A percentile compares a stretch with the other conserved stretches of the same genome.
Evolutionary conservation across 352 stramenopile genomes (phyloP).

Genomic region (Hyaloperonospora arabidopsidis): DNA sequence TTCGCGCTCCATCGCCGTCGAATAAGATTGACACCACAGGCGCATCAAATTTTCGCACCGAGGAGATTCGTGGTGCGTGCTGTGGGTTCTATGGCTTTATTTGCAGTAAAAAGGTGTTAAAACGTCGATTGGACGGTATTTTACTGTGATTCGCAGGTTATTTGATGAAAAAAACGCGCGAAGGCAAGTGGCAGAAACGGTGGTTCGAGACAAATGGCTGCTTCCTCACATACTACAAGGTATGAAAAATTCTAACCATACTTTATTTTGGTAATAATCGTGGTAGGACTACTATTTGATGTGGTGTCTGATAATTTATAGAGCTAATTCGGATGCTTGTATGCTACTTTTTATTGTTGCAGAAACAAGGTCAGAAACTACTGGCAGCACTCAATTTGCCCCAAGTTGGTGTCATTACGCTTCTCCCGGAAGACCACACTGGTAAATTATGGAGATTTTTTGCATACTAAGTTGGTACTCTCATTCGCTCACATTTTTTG

Average conservation of each 20-base stretch:
- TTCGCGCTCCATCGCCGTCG: constrained; percentile 35
- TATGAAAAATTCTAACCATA: constrained; percentile 16
- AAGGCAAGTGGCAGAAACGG: constrained; percentile 94
- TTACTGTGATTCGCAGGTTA: constrained; percentile 47
- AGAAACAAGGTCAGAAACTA: constrained; percentile 92
- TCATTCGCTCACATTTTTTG: constrained; percentile 8
- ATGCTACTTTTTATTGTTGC: neutral
- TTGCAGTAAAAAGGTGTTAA: constrained; percentile 3
- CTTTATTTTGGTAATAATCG: no score
- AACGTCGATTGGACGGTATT: neutral
- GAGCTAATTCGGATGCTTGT: no score
- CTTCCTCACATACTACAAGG: constrained; percentile 99
- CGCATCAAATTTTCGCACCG: constrained; percentile 64
- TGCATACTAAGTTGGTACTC: neutral
- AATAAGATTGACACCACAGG: constrained; percentile 42
- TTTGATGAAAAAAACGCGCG: constrained; percentile 90
- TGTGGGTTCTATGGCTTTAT: no score
- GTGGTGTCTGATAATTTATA: no score
- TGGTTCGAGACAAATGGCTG: constrained; percentile 99
- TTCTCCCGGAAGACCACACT: constrained; percentile 61
- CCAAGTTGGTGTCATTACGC: constrained; percentile 82
- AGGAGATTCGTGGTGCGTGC: constrained; percentile 53
- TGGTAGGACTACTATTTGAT: no score
- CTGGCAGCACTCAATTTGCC: constrained; percentile 88
- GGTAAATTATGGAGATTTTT: constrained; percentile 21